Base-by-base conservation (phyloP, 2,329 filamentous ascomycete genomes). In the Escovopsis sp. region DNA sequence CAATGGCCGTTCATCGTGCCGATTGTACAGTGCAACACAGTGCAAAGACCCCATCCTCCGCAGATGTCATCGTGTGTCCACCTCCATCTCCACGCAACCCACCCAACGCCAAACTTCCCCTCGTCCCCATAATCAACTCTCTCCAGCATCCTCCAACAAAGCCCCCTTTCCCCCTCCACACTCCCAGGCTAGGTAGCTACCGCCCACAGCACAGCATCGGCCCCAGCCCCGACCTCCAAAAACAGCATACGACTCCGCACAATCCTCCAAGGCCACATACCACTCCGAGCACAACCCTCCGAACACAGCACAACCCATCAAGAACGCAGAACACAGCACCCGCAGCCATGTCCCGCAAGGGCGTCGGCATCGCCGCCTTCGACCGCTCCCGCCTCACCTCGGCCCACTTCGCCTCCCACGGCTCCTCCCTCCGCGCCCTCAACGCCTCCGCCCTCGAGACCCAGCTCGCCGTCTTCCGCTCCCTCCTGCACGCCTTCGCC, bases 401-500 rank as follows among this genome's bases (percentile, higher is more conserved):
- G 26, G 84, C 88, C 42, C 88, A 91, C 55, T 96, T 89, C 67
- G 87, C 88, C 46, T 82, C 78, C 26, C 89, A 95, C 69, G 91
- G 91, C 58, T 84, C 80, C 48, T 80, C 75, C 40, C 79, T 98
- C n/a, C 85, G 88, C 49, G 82, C 75, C 45, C 79, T 78, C 53
- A 89, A 96, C 63, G 78, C 86, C 39, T 76, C 80, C 51, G 89
- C 88, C 15, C 79, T 98, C 52, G 81, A 86, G 55, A 94, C 87
- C 33, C 91, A 98, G 60, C 82, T 98, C 48, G 82, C 87, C 50
- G 88, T 96, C 56, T 98, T 98, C 72, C 87, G 94, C 57, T 91
- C 86, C 15, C 74, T 95, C 10, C 77, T 98, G 6, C 87, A 95
- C 65, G 87, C 93, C 62, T 98, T 98, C 63, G 86, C 88, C 37